Evolutionary conservation across 2,329 filamentous ascomycete species (phyloP).

Genomic region (Blastomyces parvus): DNA sequence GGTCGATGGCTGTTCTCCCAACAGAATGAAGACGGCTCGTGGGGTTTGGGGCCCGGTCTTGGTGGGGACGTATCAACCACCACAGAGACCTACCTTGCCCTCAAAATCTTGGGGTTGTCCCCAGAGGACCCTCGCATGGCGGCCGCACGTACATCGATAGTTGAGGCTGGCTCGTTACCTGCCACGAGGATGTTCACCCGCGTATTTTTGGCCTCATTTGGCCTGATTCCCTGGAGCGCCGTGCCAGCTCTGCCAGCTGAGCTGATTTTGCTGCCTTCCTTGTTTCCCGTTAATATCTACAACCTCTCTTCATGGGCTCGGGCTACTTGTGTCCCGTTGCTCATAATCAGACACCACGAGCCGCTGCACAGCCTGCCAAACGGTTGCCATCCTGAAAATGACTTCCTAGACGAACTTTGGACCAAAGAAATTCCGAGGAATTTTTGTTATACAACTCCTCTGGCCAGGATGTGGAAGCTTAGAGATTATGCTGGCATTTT

Average conservation of each 20-base stretch:
- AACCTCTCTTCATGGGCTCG: conserved; percentile 17
- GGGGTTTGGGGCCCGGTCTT: conserved; percentile 21
- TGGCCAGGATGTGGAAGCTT: neutral
- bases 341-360: conserved; percentile 19
- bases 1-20: conserved; percentile 7
- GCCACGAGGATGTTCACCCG: conserved; percentile 22
- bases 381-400: conserved; percentile 14
- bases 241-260: conserved; percentile 28
- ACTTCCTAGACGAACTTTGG: conserved; percentile 30
- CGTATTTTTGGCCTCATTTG: conserved; percentile 25
- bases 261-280: conserved; percentile 25
- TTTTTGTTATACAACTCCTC: conserved; percentile 14
- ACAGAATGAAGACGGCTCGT: conserved; percentile 26
- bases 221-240: conserved; percentile 27
- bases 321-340: neutral
- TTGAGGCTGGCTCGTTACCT: conserved; percentile 6
- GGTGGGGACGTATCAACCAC: conserved; percentile 21
- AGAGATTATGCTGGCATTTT: neutral
- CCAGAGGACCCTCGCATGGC: neutral
- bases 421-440: conserved; percentile 13
- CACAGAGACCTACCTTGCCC: conserved; percentile 28
- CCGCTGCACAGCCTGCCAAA: conserved; percentile 25
- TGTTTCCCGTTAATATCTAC: conserved; percentile 25
- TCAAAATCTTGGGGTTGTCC: conserved; percentile 23
- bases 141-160: conserved; percentile 11